Evolutionary conservation across 192 early-diverging fungal species (phyloP).

Genomic region (Chytriomyces sp.): DNA sequence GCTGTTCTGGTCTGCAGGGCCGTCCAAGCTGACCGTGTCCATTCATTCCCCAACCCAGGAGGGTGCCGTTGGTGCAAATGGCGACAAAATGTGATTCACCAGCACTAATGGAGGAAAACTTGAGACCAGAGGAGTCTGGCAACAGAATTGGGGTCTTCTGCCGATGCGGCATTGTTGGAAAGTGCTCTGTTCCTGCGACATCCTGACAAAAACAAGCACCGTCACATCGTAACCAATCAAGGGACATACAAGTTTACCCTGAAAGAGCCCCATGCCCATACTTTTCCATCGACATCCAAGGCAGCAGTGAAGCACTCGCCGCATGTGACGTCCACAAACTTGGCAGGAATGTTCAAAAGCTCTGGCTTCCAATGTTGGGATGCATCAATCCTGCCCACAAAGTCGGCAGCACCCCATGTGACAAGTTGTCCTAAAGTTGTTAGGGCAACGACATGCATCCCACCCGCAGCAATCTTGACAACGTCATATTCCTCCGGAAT

Average conservation of each 20-base stretch:
- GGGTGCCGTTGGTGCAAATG: conserved; percentile 1
- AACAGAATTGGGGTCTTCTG: not conserved
- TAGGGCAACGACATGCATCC: conserved; percentile 22
- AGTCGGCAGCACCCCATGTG: conserved; percentile 30
- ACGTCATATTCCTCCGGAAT: not conserved
- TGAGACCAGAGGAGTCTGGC: not conserved
- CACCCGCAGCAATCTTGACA: conserved; percentile 21
- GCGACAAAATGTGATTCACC: conserved; percentile 36
- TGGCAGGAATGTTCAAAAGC: not conserved
- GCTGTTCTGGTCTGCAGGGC: not conserved
- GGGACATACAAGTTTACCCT: not conserved
- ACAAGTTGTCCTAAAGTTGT: conserved; percentile 1
- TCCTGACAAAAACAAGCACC: not conserved
- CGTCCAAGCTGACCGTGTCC: conserved; percentile 25
- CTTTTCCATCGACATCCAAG: conserved; percentile 7
- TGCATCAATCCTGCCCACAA: conserved; percentile 5
- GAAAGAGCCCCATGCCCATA: conserved; percentile 37
- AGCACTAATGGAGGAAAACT: not conserved
- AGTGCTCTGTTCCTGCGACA: not conserved
- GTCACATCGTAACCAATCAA: not conserved
- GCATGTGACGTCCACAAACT: conserved; percentile 16
- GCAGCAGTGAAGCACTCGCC: conserved; percentile 27
- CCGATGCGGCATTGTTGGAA: not conserved
- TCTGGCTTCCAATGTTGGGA: conserved; percentile 10
- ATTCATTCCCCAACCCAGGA: conserved; percentile 30